These are phyloP conservation scores for Flaveria bidentis DNA, from an alignment of 129 eudicot genomes.

Conservation along the genomic window DNA sequence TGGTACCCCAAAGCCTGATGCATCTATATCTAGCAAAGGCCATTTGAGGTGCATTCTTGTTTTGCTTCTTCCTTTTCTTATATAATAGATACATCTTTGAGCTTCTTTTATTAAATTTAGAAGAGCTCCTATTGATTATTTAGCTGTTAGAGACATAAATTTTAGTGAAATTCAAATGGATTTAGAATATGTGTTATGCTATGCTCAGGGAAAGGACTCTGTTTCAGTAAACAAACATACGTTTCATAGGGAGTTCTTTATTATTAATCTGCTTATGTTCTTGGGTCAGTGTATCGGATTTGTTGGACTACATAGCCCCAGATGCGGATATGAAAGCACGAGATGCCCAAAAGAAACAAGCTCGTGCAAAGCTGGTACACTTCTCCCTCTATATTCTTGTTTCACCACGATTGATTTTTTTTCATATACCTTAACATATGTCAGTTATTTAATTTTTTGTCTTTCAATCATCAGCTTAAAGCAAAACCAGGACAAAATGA, in stretches of 20 bases:
- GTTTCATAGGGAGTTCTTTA: not conserved
- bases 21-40: slow-evolving; percentile 93
- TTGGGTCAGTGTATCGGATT: slow-evolving; percentile 83
- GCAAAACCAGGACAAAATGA: slow-evolving; percentile 55
- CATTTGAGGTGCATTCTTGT: slow-evolving; percentile 60
- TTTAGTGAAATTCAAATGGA: not conserved
- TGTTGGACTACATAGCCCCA: slow-evolving; percentile 88
- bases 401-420: not conserved
- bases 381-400: slow-evolving; percentile 7
- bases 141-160: not conserved
- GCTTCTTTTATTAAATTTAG: not conserved
- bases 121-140: not conserved
- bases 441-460: not conserved
- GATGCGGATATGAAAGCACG: slow-evolving; percentile 88
- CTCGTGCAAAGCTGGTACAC: slow-evolving; percentile 80
- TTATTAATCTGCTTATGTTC: not conserved
- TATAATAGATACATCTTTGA: not conserved
- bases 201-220: not conserved
- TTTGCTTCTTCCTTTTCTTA: not conserved
- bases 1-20: slow-evolving; percentile 97
- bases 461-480: slow-evolving; percentile 51
- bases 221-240: not conserved
- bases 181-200: slow-evolving; percentile 5
- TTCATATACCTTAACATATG: not conserved
- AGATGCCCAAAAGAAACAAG: slow-evolving; percentile 96